Evolutionary conservation across 106 monocot genomes (phyloP).

Genomic region (Dendrobium chrysotoxum): DNA sequence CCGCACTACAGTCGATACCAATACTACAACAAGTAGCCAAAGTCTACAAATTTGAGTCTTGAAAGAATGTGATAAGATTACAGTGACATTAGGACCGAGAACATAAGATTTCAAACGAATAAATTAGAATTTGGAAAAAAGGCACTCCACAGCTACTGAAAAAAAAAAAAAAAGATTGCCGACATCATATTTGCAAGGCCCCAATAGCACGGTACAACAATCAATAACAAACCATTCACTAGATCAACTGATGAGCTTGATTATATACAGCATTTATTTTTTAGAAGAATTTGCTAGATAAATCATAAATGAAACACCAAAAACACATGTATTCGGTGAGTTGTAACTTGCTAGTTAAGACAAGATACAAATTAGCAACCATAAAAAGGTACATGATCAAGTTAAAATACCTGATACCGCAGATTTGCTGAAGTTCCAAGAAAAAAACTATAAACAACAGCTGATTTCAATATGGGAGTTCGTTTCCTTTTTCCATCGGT

Average conservation of each 20-base stretch:
- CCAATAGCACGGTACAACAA: no score
- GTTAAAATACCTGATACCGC: conserved; percentile 72
- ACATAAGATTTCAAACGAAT: no score
- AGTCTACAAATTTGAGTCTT: no score
- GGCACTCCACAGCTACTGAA: no score
- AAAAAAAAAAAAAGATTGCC: no score
- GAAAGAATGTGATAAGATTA: no score
- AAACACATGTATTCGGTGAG: neutral
- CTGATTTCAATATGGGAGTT: conserved; percentile 71
- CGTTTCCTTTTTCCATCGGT: conserved; percentile 13
- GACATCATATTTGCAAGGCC: no score
- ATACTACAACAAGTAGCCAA: no score
- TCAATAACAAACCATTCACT: no score
- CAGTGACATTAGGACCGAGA: no score
- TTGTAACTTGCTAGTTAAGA: neutral
- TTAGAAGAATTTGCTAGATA: neutral
- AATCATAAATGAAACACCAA: neutral
- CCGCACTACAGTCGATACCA: no score
- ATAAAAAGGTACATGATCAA: neutral
- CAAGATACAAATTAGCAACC: neutral
- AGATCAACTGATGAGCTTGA: neutral
- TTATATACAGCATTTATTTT: neutral
- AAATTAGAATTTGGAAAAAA: no score
- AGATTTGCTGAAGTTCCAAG: conserved; percentile 95
- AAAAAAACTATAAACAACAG: conserved; percentile 68